Conservation (phyloP, 371 early-diverging fungal genomes). For the Nematocida ironsii region DNA sequence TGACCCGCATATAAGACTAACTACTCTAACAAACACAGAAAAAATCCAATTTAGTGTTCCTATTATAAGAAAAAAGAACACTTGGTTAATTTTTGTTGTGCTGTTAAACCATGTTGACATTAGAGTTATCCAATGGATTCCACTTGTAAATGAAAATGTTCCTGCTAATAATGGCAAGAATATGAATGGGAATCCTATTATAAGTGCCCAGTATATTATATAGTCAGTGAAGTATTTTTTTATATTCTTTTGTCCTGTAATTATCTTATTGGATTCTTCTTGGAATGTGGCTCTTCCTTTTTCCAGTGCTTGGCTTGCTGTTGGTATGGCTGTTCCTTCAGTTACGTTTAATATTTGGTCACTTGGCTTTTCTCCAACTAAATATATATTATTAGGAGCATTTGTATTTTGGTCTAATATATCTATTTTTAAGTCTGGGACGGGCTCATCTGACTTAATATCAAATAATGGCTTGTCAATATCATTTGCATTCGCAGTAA, state of each 20-base stretch:
- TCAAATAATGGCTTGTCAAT: constrained; percentile 1
- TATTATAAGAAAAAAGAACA: background rate
- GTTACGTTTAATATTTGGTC: background rate
- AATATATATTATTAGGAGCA: background rate
- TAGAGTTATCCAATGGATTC: background rate
- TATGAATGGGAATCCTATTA: background rate
- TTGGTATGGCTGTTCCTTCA: background rate
- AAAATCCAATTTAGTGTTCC: background rate
- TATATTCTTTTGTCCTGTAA: background rate
- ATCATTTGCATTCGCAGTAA: background rate
- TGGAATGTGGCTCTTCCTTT: background rate
- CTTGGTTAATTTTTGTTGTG: background rate
- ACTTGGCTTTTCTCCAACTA: background rate
- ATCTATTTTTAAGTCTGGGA: background rate
- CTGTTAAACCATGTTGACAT: background rate
- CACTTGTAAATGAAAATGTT: background rate
- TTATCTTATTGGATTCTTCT: background rate
- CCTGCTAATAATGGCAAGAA: background rate
- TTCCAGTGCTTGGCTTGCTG: background rate
- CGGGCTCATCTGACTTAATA: background rate
- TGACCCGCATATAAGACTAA: background rate
- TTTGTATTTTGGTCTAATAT: background rate
- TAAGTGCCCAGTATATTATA: background rate
- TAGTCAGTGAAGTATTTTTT: background rate
- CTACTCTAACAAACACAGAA: background rate